Conservation (phyloP, 2,329 filamentous ascomycete species). For the Rhexocercosporidium sp. region DNA sequence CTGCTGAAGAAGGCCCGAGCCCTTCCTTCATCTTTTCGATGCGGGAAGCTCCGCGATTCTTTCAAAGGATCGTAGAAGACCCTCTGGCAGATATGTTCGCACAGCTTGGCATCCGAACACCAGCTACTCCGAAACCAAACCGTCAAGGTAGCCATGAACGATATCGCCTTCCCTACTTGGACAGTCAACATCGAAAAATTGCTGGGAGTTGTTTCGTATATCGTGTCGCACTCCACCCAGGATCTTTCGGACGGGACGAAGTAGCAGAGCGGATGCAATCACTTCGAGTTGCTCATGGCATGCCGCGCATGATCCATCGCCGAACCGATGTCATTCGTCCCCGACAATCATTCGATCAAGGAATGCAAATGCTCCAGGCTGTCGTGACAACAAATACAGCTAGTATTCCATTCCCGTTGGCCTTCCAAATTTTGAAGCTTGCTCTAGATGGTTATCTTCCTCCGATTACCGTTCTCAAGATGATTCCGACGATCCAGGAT, state of each 20-base stretch:
- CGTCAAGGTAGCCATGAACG: slow-evolving; percentile 17
- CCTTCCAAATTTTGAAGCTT: slow-evolving; percentile 68
- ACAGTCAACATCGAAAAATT: slow-evolving; percentile 45
- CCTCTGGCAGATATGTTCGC: slow-evolving; percentile 23
- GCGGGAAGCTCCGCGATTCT: slow-evolving; percentile 56
- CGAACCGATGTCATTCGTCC: slow-evolving; percentile 23
- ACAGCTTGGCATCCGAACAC: slow-evolving; percentile 11
- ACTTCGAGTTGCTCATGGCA: slow-evolving; percentile 39
- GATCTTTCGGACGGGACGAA: slow-evolving; percentile 31
- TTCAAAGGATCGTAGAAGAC: slow-evolving; percentile 36
- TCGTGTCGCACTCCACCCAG: slow-evolving; percentile 43
- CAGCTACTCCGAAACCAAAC: slow-evolving; percentile 4
- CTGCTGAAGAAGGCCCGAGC: slow-evolving; percentile 47
- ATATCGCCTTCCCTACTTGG: slow-evolving; percentile 44
- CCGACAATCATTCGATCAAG: slow-evolving; percentile 22
- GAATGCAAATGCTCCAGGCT: slow-evolving; percentile 29
- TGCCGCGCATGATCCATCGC: slow-evolving; percentile 41
- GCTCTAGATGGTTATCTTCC: slow-evolving; percentile 67
- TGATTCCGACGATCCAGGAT: slow-evolving; percentile 50
- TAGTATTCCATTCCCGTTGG: slow-evolving; percentile 56
- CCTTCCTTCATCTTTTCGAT: slow-evolving; percentile 56
- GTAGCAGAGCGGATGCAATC: slow-evolving; percentile 35
- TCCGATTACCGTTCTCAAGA: slow-evolving; percentile 53
- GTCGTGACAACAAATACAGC: slow-evolving; percentile 32
- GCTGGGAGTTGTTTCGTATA: slow-evolving; percentile 57